Evolutionary conservation across 305 asterid genomes (phyloP).

Genomic region (Andrographis paniculata): DNA sequence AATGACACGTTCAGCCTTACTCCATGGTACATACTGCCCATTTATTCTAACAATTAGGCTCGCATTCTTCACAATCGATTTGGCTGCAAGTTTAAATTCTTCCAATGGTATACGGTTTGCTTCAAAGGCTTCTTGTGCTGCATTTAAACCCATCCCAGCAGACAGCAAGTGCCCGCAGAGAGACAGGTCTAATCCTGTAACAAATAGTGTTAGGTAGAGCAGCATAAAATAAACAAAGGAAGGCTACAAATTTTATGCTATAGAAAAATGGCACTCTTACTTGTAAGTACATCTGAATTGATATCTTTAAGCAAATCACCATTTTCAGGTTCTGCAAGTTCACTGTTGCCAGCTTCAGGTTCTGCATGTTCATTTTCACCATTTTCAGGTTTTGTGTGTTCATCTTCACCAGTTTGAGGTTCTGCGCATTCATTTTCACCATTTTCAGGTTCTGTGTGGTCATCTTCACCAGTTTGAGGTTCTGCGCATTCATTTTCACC

Average conservation of each 20-base stretch:
- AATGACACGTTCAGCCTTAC: conserved; percentile 47
- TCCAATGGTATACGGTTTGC: conserved; percentile 39
- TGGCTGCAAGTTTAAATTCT: conserved; percentile 38
- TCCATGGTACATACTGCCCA: conserved; percentile 58
- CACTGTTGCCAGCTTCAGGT: too few relatives aligned
- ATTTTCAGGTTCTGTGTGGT: conserved; percentile 24
- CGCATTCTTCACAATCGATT: conserved; percentile 38
- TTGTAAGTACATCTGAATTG: conserved; percentile 24
- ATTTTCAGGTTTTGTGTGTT: conserved; percentile 24
- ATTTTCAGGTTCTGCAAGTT: conserved; percentile 23
- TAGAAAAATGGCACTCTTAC: conserved; percentile 18
- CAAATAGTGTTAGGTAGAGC: conserved; percentile 12
- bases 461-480: conserved; percentile 23
- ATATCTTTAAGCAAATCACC: conserved; percentile 19
- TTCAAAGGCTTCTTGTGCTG: conserved; percentile 50
- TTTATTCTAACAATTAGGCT: conserved; percentile 43
- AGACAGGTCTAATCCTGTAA: conserved; percentile 54
- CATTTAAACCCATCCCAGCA: conserved; percentile 48
- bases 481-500: conserved; percentile 22
- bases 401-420: conserved; percentile 23
- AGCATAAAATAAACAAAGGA: conserved; percentile 7
- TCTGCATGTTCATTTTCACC: conserved; percentile 22
- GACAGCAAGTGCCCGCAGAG: conserved; percentile 49
- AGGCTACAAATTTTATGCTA: conserved; percentile 4
- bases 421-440: conserved; percentile 22